Evolutionary conservation across 2,329 filamentous ascomycete species (phyloP), one percentile per base, ranked within the genome.

Genomic region (Fusarium abutilonis): DNA sequence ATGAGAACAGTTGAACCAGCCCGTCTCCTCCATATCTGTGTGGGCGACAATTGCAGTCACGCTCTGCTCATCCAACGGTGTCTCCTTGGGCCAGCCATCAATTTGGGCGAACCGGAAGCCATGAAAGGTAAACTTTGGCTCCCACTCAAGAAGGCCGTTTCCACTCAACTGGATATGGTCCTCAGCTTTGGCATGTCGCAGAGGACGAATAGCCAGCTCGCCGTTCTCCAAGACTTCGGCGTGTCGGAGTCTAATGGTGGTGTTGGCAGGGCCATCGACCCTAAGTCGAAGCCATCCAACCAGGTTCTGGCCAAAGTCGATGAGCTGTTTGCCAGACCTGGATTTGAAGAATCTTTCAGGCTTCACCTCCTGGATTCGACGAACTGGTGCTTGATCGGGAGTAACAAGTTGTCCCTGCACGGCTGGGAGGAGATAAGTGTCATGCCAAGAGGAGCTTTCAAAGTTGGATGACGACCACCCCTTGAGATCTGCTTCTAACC

Each of bases 291-390:
- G 54, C 67, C 77, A 77, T 0, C 85, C 85, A 1, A 86, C 83
- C 0, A 86, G 70, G 56, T 86, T 86, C 63, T 87, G 83, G 1
- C 83, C 83, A 67, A 87, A 86, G 58, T 87, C 73, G n/a, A 85
- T 52, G 3, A 85, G 68, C 0, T 72, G 77, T 57, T 81, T 82
- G 1, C 80, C 79, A 0, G 77, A 77, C 0, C 75, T 72, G 0
- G 2, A 62, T 58, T 68, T 72, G 49, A 79, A 79, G 53, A 74
- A 77, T 68, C 70, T 9, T 77, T 60, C 43, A 9, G 66, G 76
- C 65, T 56, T 75, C 6, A 73, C 32, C 14, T 70, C 64, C 58
- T 56, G 48, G 68, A 68, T 70, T 31, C 32, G 21, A 21, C 73
- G 54, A 65, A 83, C 77, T 0, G 81, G 81, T 0, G 81, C 76